Evolutionary conservation across 805 yeast genomes (phyloP).

Genomic region (Myxozyma monticola): DNA sequence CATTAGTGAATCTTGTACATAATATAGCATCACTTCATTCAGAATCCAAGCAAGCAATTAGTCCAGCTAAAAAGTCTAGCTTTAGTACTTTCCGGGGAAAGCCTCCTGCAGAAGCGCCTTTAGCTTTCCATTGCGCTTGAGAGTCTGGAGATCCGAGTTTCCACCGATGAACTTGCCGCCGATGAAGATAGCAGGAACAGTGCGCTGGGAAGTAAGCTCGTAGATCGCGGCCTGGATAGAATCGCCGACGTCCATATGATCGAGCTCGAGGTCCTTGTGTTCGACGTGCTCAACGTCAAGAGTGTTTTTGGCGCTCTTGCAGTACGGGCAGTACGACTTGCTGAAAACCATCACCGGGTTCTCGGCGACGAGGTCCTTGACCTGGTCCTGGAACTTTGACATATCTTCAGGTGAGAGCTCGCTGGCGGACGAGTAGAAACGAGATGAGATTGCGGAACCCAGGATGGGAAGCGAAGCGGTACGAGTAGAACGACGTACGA

Average conservation of each 20-base stretch:
- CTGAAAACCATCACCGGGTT: slow-evolving; percentile 79
- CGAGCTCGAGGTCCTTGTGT: slow-evolving; percentile 43
- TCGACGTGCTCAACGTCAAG: slow-evolving; percentile 44
- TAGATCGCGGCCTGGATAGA: slow-evolving; percentile 78
- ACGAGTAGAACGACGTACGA: too few relatives aligned
- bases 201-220: slow-evolving; percentile 81
- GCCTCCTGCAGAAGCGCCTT: slow-evolving; percentile 40
- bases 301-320: slow-evolving; percentile 49
- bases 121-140: slow-evolving; percentile 63
- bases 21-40: background rate
- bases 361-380: slow-evolving; percentile 61
- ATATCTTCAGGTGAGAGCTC: slow-evolving; percentile 13
- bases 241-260: slow-evolving; percentile 59
- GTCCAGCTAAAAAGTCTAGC: background rate
- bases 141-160: slow-evolving; percentile 79
- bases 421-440: slow-evolving; percentile 5
- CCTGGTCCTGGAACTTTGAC: slow-evolving; percentile 25
- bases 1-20: background rate
- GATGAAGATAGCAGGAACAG: slow-evolving; percentile 92
- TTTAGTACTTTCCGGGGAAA: slow-evolving; percentile 4
- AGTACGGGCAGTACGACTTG: slow-evolving; percentile 54
- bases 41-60: too few relatives aligned
- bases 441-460: too few relatives aligned
- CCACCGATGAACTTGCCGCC: slow-evolving; percentile 85
- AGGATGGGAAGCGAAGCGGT: too few relatives aligned